Evolutionary conservation across 78 protist species (phyloP).

Genomic region (Dictyostelium citrinum): DNA sequence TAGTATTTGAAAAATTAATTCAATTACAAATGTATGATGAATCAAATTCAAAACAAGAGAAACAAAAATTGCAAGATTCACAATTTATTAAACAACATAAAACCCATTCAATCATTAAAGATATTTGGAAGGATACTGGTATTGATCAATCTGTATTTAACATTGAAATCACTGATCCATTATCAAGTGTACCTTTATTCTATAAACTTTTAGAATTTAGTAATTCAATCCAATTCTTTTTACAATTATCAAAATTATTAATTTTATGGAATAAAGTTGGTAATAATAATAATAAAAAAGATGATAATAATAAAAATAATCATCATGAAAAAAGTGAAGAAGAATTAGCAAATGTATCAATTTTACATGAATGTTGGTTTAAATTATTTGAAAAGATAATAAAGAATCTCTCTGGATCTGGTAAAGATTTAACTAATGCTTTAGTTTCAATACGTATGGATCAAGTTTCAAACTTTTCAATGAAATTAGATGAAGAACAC

Average conservation of each 20-base stretch:
- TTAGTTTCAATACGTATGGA: conserved; percentile 40
- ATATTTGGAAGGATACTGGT: conserved; percentile 43
- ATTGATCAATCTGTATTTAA: not conserved
- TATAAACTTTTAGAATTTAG: not conserved
- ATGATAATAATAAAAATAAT: not conserved
- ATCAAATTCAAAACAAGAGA: not conserved
- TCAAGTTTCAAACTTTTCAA: conserved; percentile 30
- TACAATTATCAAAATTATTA: conserved; percentile 32
- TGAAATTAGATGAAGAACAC: conserved; percentile 4
- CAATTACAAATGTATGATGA: not conserved
- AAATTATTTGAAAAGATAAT: not conserved
- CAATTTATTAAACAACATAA: conserved; percentile 10
- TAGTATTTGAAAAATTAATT: conserved; percentile 4
- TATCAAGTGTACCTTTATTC: conserved; percentile 5
- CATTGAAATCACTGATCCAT: not conserved
- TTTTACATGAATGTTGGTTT: conserved; percentile 51
- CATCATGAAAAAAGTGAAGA: not conserved
- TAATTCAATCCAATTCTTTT: not conserved
- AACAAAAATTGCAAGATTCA: not conserved
- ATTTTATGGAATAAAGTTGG: conserved; percentile 32
- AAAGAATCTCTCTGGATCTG: not conserved
- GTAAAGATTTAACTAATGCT: not conserved
- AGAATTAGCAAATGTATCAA: not conserved
- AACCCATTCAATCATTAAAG: conserved; percentile 50
- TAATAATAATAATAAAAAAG: not conserved